Base-by-base conservation (phyloP, 1,139 yeast genomes). In the Sugiyamaella sp. region DNA sequence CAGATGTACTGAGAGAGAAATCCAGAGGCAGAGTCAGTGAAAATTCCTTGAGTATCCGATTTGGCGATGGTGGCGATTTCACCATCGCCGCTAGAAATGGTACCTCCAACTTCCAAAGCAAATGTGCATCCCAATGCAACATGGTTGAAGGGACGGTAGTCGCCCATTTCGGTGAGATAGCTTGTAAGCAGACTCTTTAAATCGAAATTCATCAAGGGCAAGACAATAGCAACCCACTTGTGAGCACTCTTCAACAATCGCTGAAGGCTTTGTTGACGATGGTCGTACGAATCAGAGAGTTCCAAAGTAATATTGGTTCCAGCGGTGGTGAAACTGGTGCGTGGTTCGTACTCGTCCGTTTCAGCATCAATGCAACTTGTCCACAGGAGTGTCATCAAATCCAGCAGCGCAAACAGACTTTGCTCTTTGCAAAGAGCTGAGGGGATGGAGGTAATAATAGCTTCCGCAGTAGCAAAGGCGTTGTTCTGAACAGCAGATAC, bases 351-450 rank as follows among this genome's bases (percentile, higher is more conserved):
- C 69, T 85, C 89, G 65, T 86, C 86, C 27, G 84, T 80, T 61
- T 88, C 96, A n/a, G 93, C 90, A 70, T 91, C 97, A 42, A 86
- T 75, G 46, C 89, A 80, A 71, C 96, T 85, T 60, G 86, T 85
- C 71, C 88, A 89, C 47, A 91, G 73, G 49, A 90, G 74, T 1
- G 89, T 82, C 65, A 95, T 75, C 52, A 93, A 76, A 66, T 95
- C 99, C 59, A 95, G 77, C 54, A 91, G 72, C 0, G 96, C 81
- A 71, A 82, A 91, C 57, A 91, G 76, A 62, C 95, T 82, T 47
- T 76, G 76, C 46, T 80, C 83, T 60, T 86, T 87, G 66, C 96
- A 89, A 49, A 95, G 76, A 1, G 95, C 76, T 0, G 95, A 84
- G 0, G 99, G 98, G n/a, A 89, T 73, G 45, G 77, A 78, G 45